Percentiles rank a stretch among this genome's conserved stretches.
These are phyloP conservation scores for Sporothrix globosa DNA, from an alignment of 2,329 filamentous ascomycete species.

Conservation along the genomic window DNA sequence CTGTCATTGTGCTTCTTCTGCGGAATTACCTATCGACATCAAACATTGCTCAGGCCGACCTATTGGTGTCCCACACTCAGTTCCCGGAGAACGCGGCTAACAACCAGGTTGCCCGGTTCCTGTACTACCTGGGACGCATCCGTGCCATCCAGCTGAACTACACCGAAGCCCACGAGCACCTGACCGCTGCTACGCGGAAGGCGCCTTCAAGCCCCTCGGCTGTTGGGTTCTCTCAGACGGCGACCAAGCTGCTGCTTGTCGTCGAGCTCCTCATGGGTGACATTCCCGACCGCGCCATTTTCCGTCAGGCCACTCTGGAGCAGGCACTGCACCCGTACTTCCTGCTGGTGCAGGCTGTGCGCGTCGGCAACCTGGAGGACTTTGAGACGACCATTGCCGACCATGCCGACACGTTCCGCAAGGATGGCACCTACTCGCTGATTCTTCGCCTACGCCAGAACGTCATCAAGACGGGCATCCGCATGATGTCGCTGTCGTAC, in stretches of 20 bases:
- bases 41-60: conserved; percentile 94
- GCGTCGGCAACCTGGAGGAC: conserved; percentile 92
- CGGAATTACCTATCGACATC: conserved; percentile 96
- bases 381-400: conserved; percentile 85
- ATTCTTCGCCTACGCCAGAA: conserved; percentile 95
- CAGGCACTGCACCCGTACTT: conserved; percentile 90
- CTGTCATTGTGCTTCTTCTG: conserved; percentile 90
- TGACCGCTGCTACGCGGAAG: conserved; percentile 92
- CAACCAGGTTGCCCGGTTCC: conserved; percentile 95
- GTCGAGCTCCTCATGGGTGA: conserved; percentile 98
- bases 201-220: conserved; percentile 88
- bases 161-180: conserved; percentile 92
- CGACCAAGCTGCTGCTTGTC: conserved; percentile 93
- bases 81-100: conserved; percentile 94
- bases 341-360: conserved; percentile 89
- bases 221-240: conserved; percentile 91
- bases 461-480: conserved; percentile 98
- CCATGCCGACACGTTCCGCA: conserved; percentile 82
- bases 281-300: conserved; percentile 92
- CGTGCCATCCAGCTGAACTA: conserved; percentile 95
- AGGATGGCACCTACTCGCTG: conserved; percentile 92
- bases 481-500: conserved; percentile 98
- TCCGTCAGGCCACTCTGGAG: conserved; percentile 87
- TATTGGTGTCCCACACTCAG: conserved; percentile 92
- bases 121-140: conserved; percentile 97